Evolutionary conservation across 305 asterid genomes (phyloP).

Genomic region (Stenogyne calaminthoides): DNA sequence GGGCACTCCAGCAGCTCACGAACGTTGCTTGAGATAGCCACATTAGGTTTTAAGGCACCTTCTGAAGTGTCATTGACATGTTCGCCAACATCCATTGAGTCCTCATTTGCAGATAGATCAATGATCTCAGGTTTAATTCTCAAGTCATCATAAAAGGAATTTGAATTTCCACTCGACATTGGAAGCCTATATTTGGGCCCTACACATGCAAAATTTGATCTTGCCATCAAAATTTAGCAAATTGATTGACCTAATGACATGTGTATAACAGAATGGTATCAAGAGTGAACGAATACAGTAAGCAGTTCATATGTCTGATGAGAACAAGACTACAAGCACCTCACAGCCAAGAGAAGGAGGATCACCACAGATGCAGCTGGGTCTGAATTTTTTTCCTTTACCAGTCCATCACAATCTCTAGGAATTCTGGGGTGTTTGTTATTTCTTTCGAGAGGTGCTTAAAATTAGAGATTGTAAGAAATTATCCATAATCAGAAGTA

Average conservation of each 20-base stretch:
- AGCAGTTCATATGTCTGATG: neutral
- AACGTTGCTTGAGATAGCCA: slow-evolving; percentile 56
- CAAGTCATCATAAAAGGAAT: slow-evolving; percentile 54
- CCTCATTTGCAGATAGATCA: slow-evolving; percentile 59
- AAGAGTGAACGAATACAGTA: neutral
- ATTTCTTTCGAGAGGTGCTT: neutral
- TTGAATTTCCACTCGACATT: slow-evolving; percentile 62
- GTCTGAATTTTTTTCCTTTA: neutral
- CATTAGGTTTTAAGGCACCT: slow-evolving; percentile 52
- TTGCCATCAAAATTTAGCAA: slow-evolving; percentile 7
- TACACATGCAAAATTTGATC: slow-evolving; percentile 25
- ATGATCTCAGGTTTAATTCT: slow-evolving; percentile 57
- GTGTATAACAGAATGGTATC: neutral
- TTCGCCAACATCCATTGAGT: slow-evolving; percentile 48
- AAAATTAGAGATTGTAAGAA: neutral
- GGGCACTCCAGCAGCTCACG: slow-evolving; percentile 84
- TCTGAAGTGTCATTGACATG: slow-evolving; percentile 49
- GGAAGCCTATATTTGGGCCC: slow-evolving; percentile 29
- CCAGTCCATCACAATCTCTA: neutral
- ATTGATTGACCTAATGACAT: neutral
- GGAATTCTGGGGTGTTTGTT: neutral
- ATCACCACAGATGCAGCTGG: neutral
- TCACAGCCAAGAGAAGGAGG: neutral
- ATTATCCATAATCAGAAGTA: neutral
- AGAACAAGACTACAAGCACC: neutral